Evolutionary conservation across 495 filamentous ascomycete genomes (phyloP), one percentile per base, ranked within the genome.

Genomic region (Barbatosphaeria neglecta): DNA sequence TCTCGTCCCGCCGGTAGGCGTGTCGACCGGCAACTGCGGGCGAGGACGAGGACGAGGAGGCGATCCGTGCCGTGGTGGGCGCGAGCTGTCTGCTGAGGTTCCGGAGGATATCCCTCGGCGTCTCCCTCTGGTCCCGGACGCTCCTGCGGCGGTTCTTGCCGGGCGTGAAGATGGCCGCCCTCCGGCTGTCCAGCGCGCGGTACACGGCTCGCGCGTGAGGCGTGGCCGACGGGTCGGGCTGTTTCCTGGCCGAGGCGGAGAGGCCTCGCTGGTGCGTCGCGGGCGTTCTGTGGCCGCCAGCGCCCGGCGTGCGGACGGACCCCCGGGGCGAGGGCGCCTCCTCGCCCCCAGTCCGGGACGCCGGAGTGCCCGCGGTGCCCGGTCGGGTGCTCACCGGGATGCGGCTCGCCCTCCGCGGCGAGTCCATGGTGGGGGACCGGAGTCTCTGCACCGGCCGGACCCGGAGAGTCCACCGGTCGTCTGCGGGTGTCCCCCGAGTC

Each of bases 151-250:
- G 74, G 43, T 76, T 71, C n/a, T 76, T 70, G 20, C 75, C 82
- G 22, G 86, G 84, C 0, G 86, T 90, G 48, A 81, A 63, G 27
- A 72, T 74, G n/a, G 81, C 83, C n/a, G 82, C 77, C 31, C 83
- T 77, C 38, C 86, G 80, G 51, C 74, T 70, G 55, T 87, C 79
- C 42, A 86, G 74, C 15, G 83, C 80, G 42, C 81, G 78, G 44
- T 83, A 74, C 42, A 73, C 73, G 33, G 72, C 73, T 50, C 69
- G 66, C 22, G 80, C 83, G 67, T 89, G 81, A 0, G 86, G 85
- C 7, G 86, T 92, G 25, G 65, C 55, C 25, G 54, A 60, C 5
- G 51, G 48, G 4, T 45, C 46, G 24, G 56, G 55, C 11, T 58
- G 51, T 37, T 66, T 68, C 15, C 65, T 54, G 20, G 52, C 65